Base-by-base conservation (phyloP, 371 early-diverging fungal species). In the Mortierella sp. region DNA sequence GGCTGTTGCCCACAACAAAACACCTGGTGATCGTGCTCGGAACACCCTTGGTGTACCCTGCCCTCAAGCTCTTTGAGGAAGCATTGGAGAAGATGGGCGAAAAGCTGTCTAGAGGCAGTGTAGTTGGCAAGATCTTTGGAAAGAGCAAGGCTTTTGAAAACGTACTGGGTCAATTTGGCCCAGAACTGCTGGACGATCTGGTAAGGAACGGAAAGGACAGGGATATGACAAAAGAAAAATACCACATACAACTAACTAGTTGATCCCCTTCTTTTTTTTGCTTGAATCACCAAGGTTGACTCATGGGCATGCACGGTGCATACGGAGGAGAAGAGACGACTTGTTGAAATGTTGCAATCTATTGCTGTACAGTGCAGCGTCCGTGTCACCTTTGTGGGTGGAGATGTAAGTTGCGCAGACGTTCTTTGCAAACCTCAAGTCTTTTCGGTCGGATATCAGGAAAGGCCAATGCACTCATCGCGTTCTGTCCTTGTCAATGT, bases 131-230 rank as follows among this genome's bases (percentile, higher is more conserved):
- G 56, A 62, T 76, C 66, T 76, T 76, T 62, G 76, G 76, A 28
- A 76, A 76, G 52, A 61, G 58, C 58, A 69, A 69, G 57, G 76
- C 76, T 19, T 69, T 76, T 47, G 65, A 86, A 12, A 84, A 87
- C 63, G 72, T 86, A n/a, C 71, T 91, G 16, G 85, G 87, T 30
- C 85, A 87, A 46, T 88, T 90, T 79, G 94, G 94, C 38, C 94
- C 94, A 14, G 93, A 94, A 64, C 78, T 95, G 27, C 74, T 91
- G 34, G 94, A 92, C 78, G 94, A 93, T 64, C 80, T 93, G 83
- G 89, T 73, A 73, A 64, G 53, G 14, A 18, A 28, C 10, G 34
- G 34, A 34, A 34, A 34, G 7, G 34, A 34, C 34, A 4, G 34
- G 4, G 34, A 34, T 34, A 10, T 10, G n/a, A n/a, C n/a, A n/a